Percentiles rank a stretch among this genome's conserved stretches.
phyloP scores from a whole-genome alignment of 768 basidiomycete genomes.

The Filobasidium floriforme region DNA sequence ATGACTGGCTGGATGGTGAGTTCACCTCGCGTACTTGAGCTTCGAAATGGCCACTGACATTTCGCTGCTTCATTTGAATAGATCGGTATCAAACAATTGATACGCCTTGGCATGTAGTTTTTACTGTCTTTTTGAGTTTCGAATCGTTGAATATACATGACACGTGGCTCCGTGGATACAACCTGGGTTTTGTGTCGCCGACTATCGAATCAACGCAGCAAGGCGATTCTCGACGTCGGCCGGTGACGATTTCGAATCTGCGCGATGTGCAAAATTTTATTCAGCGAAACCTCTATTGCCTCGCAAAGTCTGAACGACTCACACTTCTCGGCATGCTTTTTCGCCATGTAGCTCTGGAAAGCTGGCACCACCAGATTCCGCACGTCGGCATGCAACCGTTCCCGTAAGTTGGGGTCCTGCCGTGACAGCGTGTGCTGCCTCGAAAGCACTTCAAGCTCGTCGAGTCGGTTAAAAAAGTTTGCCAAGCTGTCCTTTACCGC shows the following conservation, averaged over 20 bases:
- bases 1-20: constrained; percentile 50
- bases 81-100: constrained; percentile 83
- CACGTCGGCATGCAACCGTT: constrained; percentile 33
- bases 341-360: constrained; percentile 28
- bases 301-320: constrained; percentile 21
- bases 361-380: constrained; percentile 31
- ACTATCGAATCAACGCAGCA: constrained; percentile 28
- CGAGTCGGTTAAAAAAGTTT: constrained; percentile 35
- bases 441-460: constrained; percentile 33
- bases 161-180: neutral
- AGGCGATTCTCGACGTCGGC: constrained; percentile 36
- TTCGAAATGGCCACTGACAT: neutral
- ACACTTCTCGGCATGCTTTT: constrained; percentile 41
- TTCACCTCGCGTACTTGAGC: constrained; percentile 1
- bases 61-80: constrained; percentile 59
- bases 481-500: constrained; percentile 36
- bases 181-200: too few relatives aligned
- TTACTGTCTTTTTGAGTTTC: too few relatives aligned
- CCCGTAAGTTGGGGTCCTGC: constrained; percentile 39
- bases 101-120: constrained; percentile 44
- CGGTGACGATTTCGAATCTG: constrained; percentile 35
- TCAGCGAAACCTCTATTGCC: neutral
- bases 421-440: constrained; percentile 33
- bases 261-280: neutral
- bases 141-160: neutral